Conservation (phyloP, 2,329 filamentous ascomycete species). For the Mariannaea sp. region DNA sequence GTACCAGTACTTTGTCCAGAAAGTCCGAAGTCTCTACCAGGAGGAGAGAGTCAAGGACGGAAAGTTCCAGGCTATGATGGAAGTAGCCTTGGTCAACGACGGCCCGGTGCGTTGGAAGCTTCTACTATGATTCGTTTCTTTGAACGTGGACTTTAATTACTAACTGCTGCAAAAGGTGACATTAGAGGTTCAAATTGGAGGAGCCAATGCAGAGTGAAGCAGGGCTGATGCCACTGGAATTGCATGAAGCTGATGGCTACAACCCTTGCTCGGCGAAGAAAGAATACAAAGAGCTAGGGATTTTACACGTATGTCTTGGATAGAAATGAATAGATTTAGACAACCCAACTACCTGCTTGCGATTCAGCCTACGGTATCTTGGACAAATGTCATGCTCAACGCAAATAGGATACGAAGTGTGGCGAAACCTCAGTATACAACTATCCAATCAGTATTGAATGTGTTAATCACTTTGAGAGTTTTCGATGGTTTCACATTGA, state of each 20-base stretch:
- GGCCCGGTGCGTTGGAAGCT: constrained; percentile 59
- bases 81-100: constrained; percentile 91
- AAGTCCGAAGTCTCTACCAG: constrained; percentile 73
- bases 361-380: no score
- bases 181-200: constrained; percentile 16
- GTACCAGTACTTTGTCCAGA: constrained; percentile 82
- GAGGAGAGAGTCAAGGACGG: constrained; percentile 85
- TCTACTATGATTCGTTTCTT: background rate
- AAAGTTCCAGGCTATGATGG: constrained; percentile 99
- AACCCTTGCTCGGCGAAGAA: background rate
- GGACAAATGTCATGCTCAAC: no score
- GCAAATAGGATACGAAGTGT: no score
- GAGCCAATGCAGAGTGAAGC: constrained; percentile 1
- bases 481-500: no score
- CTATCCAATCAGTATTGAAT: background rate
- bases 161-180: constrained; percentile 14
- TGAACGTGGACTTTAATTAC: background rate
- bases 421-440: no score
- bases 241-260: background rate
- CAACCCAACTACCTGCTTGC: no score
- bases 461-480: no score
- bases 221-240: background rate
- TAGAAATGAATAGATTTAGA: no score
- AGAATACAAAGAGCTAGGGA: no score
- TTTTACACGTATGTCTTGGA: no score